phyloP scores from a whole-genome alignment of 2,329 filamentous ascomycete species.

The Paecilomyces fulvus region DNA sequence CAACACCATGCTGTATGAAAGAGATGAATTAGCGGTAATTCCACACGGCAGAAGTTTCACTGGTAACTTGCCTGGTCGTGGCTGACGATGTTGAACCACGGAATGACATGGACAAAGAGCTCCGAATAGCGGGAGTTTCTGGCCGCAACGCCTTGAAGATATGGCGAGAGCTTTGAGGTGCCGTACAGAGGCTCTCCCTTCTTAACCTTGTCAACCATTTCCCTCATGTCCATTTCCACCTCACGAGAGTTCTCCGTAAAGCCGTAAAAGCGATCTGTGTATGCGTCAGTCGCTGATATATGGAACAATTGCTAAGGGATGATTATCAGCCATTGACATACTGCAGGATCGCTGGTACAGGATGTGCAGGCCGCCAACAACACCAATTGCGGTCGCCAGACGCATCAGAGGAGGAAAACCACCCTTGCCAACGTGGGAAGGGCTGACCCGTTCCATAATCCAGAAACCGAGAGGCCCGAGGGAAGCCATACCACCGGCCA shows the following conservation, averaged over 20 bases:
- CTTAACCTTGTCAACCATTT: conserved; percentile 98
- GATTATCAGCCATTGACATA: conserved; percentile 43
- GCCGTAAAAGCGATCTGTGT: conserved; percentile 85
- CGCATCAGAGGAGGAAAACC: conserved; percentile 80
- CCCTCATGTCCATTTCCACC: conserved; percentile 90
- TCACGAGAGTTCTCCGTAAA: conserved; percentile 88
- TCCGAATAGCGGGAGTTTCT: conserved; percentile 88
- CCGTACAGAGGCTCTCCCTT: conserved; percentile 84
- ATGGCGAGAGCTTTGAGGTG: conserved; percentile 64
- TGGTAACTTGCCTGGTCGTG: conserved; percentile 58
- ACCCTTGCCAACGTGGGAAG: conserved; percentile 73
- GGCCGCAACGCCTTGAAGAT: conserved; percentile 88
- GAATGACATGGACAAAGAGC: conserved; percentile 72
- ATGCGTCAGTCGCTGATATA: conserved; percentile 5
- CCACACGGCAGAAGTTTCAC: not conserved
- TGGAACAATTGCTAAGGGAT: conserved; percentile 1
- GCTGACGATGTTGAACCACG: conserved; percentile 99
- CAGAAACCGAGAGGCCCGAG: conserved; percentile 66
- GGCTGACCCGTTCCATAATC: conserved; percentile 73
- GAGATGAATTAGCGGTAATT: conserved; percentile 6
- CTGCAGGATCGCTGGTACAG: conserved; percentile 76
- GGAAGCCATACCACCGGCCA: conserved; percentile 60
- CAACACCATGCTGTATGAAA: conserved; percentile 69
- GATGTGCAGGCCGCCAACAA: conserved; percentile 71
- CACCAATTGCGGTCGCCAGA: conserved; percentile 62